Percentiles rank a stretch among this genome's conserved stretches.
Evolutionary conservation across 1,284 basidiomycete species (phyloP).

Genomic region (Marasmius oreades): DNA sequence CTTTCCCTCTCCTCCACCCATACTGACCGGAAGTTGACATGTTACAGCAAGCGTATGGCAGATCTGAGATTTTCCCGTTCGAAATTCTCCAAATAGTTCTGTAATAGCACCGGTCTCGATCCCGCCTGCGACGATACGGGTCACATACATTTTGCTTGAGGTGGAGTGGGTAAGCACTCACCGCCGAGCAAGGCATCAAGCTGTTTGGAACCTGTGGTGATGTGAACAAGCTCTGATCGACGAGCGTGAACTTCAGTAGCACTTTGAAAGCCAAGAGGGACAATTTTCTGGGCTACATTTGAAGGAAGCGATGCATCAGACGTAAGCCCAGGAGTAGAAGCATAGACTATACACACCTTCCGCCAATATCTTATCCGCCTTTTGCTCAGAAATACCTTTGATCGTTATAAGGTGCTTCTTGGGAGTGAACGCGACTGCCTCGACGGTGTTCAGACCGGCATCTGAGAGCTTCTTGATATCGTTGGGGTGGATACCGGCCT

Average conservation of each 20-base stretch:
- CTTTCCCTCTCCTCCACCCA: conserved; percentile 99
- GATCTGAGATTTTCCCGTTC: conserved; percentile 97
- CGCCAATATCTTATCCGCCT: conserved; percentile 93
- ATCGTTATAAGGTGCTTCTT: conserved; percentile 91
- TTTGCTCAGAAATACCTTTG: conserved; percentile 97
- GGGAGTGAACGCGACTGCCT: conserved; percentile 95
- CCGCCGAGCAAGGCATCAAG: conserved; percentile 95
- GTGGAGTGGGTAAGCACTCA: conserved; percentile 29
- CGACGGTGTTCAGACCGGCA: conserved; percentile 91
- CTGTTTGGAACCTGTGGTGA: conserved; percentile 96
- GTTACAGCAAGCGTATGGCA: conserved; percentile 98
- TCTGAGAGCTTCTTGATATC: conserved; percentile 97
- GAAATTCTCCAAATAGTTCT: conserved; percentile 97
- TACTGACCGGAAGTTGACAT: conserved; percentile 94
- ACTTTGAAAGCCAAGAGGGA: conserved; percentile 97
- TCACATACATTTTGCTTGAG: conserved; percentile 11
- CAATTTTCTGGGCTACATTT: conserved; percentile 83
- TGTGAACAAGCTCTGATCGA: conserved; percentile 94
- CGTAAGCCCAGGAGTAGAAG: background rate
- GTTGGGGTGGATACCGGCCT: conserved; percentile 86
- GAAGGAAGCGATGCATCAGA: conserved; percentile 1
- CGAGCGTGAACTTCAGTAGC: conserved; percentile 97
- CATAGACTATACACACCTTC: conserved; percentile 65
- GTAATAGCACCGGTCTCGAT: conserved; percentile 99
- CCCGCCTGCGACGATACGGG: conserved; percentile 56